Evolutionary conservation across 176 grass and related monocot genomes (phyloP).

Genomic region (Saccharum officinarum): DNA sequence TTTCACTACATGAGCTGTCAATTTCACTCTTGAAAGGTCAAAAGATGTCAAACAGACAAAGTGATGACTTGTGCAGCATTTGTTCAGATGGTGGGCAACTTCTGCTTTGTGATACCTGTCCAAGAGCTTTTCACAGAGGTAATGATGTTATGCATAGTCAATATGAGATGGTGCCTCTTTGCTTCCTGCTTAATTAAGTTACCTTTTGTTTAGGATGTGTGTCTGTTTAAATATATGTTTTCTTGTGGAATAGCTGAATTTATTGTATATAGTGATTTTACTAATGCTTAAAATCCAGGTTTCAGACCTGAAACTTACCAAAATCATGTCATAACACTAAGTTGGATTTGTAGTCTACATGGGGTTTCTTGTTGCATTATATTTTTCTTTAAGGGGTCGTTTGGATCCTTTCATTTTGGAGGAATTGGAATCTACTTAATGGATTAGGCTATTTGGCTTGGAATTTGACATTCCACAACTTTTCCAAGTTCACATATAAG

Average conservation of each 20-base stretch:
- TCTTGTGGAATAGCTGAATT: background rate
- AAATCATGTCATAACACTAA: background rate
- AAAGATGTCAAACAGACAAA: conserved; percentile 66
- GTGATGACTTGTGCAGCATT: conserved; percentile 91
- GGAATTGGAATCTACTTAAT: too few species aligned
- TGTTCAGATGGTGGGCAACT: conserved; percentile 91
- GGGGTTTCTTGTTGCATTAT: background rate
- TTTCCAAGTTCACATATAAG: too few species aligned
- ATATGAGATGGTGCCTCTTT: conserved; percentile 6
- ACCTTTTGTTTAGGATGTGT: conserved; percentile 7
- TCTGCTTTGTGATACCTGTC: conserved; percentile 90
- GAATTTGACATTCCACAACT: too few species aligned
- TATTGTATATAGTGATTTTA: background rate
- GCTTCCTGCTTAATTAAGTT: background rate
- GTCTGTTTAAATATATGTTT: conserved; percentile 16
- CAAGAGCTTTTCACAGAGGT: conserved; percentile 98
- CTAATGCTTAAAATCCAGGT: conserved; percentile 1
- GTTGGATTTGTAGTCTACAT: background rate
- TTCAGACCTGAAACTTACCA: background rate
- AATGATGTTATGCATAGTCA: conserved; percentile 12
- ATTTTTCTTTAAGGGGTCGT: background rate
- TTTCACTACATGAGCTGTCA: conserved; percentile 96
- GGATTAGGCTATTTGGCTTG: too few species aligned
- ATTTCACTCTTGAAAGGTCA: conserved; percentile 75
- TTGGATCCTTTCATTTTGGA: too few species aligned